Percentiles rank a stretch among this genome's conserved stretches.
These are phyloP conservation scores for Tremellales sp. DNA, from an alignment of 1,284 basidiomycete species.

Conservation along the genomic window DNA sequence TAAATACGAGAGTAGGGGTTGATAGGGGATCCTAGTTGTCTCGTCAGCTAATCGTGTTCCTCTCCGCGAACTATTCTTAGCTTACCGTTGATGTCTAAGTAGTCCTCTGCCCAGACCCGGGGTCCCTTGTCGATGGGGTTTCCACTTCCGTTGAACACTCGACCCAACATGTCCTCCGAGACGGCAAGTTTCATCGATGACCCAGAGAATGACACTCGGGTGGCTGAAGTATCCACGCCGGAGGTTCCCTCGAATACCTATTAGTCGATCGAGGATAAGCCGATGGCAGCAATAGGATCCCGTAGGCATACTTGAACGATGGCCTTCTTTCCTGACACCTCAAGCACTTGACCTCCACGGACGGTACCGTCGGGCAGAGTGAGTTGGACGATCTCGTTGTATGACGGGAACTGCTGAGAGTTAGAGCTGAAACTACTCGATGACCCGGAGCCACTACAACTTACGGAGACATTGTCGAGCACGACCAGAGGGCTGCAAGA, in stretches of 20 bases:
- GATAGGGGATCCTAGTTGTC: constrained; percentile 82
- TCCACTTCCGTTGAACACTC: constrained; percentile 98
- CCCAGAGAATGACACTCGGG: constrained; percentile 97
- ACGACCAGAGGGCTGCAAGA: constrained; percentile 78
- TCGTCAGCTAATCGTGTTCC: constrained; percentile 1
- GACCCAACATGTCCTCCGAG: constrained; percentile 98
- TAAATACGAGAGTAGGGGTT: constrained; percentile 99
- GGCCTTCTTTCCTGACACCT: constrained; percentile 97
- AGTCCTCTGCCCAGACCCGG: constrained; percentile 98
- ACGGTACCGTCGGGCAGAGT: constrained; percentile 94
- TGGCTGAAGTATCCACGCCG: constrained; percentile 88
- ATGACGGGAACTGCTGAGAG: constrained; percentile 80
- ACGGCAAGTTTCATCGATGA: constrained; percentile 98
- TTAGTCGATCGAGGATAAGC: too few species aligned
- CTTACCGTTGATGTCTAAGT: constrained; percentile 96
- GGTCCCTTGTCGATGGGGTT: constrained; percentile 98
- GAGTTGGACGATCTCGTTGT: constrained; percentile 97
- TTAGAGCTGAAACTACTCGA: background rate
- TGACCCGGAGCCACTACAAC: too few species aligned
- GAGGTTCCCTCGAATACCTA: constrained; percentile 95
- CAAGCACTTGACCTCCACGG: constrained; percentile 95
- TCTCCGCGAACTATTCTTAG: too few species aligned
- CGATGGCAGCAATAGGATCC: background rate
- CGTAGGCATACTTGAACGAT: constrained; percentile 74
- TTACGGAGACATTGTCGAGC: constrained; percentile 95